Evolutionary conservation across 805 yeast species (phyloP), one percentile per base, ranked within the genome.

Genomic region (Kodamaea restingae): DNA sequence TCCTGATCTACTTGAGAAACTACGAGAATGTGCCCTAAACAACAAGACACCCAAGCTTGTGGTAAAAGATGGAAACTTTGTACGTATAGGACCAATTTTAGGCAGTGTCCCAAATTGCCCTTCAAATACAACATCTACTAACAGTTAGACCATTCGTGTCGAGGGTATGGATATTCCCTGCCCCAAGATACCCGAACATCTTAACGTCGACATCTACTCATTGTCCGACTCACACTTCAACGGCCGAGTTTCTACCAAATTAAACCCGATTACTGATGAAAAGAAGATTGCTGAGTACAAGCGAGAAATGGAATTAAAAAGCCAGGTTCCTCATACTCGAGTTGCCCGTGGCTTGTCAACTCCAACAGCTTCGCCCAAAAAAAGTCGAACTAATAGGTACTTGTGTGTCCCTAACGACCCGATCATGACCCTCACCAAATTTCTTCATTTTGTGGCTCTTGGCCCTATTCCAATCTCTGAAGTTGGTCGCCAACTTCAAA

Each of bases 401-500:
- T 20, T 22, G 14, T 32, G 35, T 32, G 14, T 32, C 17, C 15
- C 32, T 2, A 30, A 27, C n/a, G 31, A 36, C 36, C 33, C 18
- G 32, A 25, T 27, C 17, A n/a, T 33, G 5, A 37, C 42, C 15
- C 18, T 38, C 15, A 17, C 41, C 12, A 66, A 71, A 37, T 58
- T 75, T 27, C 48, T 73, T 15, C 72, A 71, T 44, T 52, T 70
- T 18, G 48, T 76, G 26, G 76, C 81, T 1, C 52, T 75, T 30
- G 80, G 78, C 1, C 78, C 80, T 2, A 53, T 58, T 12, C 50
- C 73, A 1, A 45, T 54, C 1, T 47, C 51, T 2, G 56, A 56
- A 1, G 47, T 75, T 9, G 43, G 57, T 7, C 44, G 46, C 11
- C 31, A 34, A 3, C 35, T 46, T 28, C 35, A 35, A 22, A 29